These are phyloP conservation scores for Talaromyces stipitatus DNA, from an alignment of 495 filamentous ascomycete species.

Conservation along the genomic window DNA sequence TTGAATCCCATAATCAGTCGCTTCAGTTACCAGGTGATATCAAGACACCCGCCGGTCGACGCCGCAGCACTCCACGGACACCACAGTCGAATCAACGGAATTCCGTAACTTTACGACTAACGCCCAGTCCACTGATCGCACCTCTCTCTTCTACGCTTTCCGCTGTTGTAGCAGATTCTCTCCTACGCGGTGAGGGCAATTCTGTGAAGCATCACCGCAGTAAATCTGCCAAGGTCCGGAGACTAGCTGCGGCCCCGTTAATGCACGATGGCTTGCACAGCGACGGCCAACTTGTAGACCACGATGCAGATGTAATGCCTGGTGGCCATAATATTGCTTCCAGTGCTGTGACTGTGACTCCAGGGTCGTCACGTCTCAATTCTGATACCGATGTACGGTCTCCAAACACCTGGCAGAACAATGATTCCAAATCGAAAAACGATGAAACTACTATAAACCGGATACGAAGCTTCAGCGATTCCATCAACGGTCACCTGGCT, in stretches of 20 bases:
- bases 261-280: constrained; percentile 6
- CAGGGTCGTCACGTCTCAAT: constrained; percentile 12
- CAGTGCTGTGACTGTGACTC: constrained; percentile 6
- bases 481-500: constrained; percentile 31
- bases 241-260: neutral
- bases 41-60: constrained; percentile 10
- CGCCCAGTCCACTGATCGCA: constrained; percentile 40
- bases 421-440: constrained; percentile 11
- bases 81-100: constrained; percentile 26
- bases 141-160: constrained; percentile 49
- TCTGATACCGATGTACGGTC: constrained; percentile 19
- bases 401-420: constrained; percentile 17
- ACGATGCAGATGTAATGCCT: constrained; percentile 9
- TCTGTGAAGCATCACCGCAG: constrained; percentile 11
- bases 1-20: constrained; percentile 4
- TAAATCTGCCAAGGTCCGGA: neutral
- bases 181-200: constrained; percentile 43
- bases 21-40: constrained; percentile 8
- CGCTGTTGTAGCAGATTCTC: constrained; percentile 54
- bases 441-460: constrained; percentile 19
- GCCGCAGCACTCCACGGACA: constrained; percentile 23
- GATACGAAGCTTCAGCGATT: constrained; percentile 39
- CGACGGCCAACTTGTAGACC: constrained; percentile 7
- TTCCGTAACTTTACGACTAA: constrained; percentile 35
- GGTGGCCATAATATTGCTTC: constrained; percentile 10